Conservation (phyloP, 495 filamentous ascomycete genomes). For the Talaromyces adpressus region DNA sequence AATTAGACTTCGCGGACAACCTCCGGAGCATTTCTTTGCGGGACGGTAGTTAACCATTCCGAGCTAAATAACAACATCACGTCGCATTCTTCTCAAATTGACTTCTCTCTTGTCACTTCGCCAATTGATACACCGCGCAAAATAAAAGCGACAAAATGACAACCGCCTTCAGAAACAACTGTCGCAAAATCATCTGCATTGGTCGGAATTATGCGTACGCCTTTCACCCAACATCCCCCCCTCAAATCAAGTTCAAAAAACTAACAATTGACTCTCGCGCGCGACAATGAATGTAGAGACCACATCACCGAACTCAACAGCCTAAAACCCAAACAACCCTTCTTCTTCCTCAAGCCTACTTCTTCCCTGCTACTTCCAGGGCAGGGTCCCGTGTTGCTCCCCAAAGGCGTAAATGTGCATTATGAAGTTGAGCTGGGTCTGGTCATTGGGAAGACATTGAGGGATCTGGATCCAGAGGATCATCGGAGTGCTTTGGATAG, state of each 20-base stretch:
- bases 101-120: neutral
- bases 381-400: slow-evolving; percentile 75
- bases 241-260: neutral
- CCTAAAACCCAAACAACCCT: slow-evolving; percentile 77
- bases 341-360: slow-evolving; percentile 97
- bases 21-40: neutral
- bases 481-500: slow-evolving; percentile 45
- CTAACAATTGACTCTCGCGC: slow-evolving; percentile 1
- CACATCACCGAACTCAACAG: slow-evolving; percentile 92
- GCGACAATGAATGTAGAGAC: slow-evolving; percentile 50
- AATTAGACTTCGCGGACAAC: neutral
- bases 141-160: slow-evolving; percentile 22
- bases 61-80: neutral
- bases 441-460: slow-evolving; percentile 70
- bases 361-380: slow-evolving; percentile 72
- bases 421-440: slow-evolving; percentile 94
- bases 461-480: slow-evolving; percentile 61
- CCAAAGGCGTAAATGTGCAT: slow-evolving; percentile 74
- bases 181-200: slow-evolving; percentile 91
- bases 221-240: neutral
- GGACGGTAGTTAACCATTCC: neutral
- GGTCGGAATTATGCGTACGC: slow-evolving; percentile 94
- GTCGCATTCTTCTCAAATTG: neutral
- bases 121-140: neutral
- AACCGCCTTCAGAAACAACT: slow-evolving; percentile 56